A percentile compares a stretch with the other conserved stretches of the same genome.
phyloP scores from a whole-genome alignment of 2,329 filamentous ascomycete genomes.

The Arthrinium puccinioides region DNA sequence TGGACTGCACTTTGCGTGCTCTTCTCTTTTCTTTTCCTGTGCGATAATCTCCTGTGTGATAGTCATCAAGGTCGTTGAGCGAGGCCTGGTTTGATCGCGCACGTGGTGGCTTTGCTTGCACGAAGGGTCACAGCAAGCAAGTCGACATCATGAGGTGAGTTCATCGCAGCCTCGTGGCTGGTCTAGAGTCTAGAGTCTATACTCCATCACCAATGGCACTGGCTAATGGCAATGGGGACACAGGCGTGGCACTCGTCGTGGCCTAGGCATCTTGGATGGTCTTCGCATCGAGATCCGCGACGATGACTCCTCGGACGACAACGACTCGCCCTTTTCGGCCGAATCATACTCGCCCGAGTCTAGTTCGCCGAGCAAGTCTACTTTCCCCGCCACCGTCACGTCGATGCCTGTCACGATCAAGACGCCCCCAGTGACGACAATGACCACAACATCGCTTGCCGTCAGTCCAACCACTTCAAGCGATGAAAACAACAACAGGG shows the following conservation, averaged over 20 bases:
- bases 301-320: background rate
- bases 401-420: background rate
- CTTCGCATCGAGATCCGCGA: constrained; percentile 5
- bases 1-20: constrained; percentile 2
- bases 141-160: background rate
- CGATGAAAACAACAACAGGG: too few relatives aligned
- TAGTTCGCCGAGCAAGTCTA: background rate
- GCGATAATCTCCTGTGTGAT: background rate
- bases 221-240: background rate
- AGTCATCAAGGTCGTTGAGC: too few relatives aligned
- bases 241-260: constrained; percentile 7
- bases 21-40: background rate
- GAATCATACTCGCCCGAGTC: background rate
- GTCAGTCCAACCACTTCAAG: background rate
- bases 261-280: constrained; percentile 4
- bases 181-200: background rate
- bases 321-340: background rate
- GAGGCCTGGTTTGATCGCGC: background rate
- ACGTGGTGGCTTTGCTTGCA: background rate
- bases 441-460: background rate
- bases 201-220: too few relatives aligned
- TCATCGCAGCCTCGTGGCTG: too few relatives aligned
- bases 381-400: background rate
- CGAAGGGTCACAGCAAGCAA: background rate
- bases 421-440: background rate